phyloP scores from a whole-genome alignment of 2,329 filamentous ascomycete species.

The Talaromyces sp. region DNA sequence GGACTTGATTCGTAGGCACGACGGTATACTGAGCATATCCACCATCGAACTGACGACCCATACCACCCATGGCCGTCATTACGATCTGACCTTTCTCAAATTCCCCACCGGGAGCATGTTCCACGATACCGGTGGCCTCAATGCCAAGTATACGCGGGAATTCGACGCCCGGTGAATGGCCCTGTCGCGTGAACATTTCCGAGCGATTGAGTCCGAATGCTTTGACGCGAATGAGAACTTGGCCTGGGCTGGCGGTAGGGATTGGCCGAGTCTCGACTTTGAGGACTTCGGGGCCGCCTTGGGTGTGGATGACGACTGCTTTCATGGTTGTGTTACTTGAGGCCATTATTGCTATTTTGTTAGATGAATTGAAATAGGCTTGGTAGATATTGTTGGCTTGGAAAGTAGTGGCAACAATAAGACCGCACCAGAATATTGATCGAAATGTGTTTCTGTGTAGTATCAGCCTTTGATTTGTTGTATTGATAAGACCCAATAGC shows the following conservation, averaged over 20 bases:
- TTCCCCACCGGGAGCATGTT: constrained; percentile 31
- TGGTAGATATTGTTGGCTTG: neutral
- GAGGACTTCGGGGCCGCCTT: constrained; percentile 41
- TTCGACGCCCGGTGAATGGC: constrained; percentile 38
- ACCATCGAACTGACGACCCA: constrained; percentile 48
- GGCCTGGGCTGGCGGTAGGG: constrained; percentile 35
- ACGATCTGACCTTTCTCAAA: constrained; percentile 43
- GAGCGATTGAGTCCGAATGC: constrained; percentile 49
- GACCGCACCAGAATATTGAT: neutral
- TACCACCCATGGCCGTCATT: constrained; percentile 49
- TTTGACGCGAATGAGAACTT: constrained; percentile 43
- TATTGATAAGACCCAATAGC: neutral
- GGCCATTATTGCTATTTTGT: neutral
- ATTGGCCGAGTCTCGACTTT: constrained; percentile 38
- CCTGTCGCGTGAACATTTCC: constrained; percentile 48
- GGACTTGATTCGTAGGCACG: constrained; percentile 42
- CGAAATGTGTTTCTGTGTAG: neutral
- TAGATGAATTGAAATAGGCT: neutral
- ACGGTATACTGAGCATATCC: constrained; percentile 51
- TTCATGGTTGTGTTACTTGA: constrained; percentile 37
- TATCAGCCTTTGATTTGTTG: neutral
- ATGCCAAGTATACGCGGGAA: constrained; percentile 49
- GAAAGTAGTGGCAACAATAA: neutral
- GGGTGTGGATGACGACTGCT: constrained; percentile 41
- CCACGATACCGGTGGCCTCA: constrained; percentile 45